These are phyloP conservation scores for Marchantia polymorpha DNA, from an alignment of 225 moss, liverwort and hornwort species.

Conservation along the genomic window DNA sequence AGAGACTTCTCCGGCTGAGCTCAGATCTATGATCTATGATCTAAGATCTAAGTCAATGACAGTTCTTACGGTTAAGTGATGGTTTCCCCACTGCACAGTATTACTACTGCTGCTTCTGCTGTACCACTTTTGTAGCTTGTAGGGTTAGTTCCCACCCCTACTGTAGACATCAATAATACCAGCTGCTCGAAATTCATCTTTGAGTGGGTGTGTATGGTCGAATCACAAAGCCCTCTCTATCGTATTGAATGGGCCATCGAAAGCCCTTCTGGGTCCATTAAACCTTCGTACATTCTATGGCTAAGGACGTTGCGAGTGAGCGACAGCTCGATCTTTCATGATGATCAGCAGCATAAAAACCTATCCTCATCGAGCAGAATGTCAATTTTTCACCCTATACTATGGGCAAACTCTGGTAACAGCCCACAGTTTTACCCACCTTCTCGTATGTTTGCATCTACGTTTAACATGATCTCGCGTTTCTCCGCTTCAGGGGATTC, in stretches of 20 bases:
- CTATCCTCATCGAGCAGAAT: not conserved
- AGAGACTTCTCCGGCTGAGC: not conserved
- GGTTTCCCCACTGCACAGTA: not conserved
- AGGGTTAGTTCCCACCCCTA: not conserved
- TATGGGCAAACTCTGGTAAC: not conserved
- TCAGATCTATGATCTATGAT: no score
- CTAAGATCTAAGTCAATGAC: not conserved
- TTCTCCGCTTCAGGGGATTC: not conserved
- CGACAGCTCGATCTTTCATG: not conserved
- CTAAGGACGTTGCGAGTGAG: not conserved
- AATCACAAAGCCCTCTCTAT: not conserved
- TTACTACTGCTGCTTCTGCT: not conserved
- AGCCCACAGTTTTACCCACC: not conserved
- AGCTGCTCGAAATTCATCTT: not conserved
- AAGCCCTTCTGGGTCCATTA: not conserved
- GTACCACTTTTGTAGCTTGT: not conserved
- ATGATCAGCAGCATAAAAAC: constrained; percentile 2
- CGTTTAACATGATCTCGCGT: constrained; percentile 5
- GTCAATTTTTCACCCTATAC: not conserved
- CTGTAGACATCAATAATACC: not conserved
- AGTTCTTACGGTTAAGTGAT: not conserved
- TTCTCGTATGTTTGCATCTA: not conserved
- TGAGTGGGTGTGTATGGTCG: constrained; percentile 1
- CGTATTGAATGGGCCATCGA: constrained; percentile 9
- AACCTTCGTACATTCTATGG: not conserved